These are phyloP conservation scores for Komagataella ulmi DNA, from an alignment of 805 yeast species.

Conservation along the genomic window DNA sequence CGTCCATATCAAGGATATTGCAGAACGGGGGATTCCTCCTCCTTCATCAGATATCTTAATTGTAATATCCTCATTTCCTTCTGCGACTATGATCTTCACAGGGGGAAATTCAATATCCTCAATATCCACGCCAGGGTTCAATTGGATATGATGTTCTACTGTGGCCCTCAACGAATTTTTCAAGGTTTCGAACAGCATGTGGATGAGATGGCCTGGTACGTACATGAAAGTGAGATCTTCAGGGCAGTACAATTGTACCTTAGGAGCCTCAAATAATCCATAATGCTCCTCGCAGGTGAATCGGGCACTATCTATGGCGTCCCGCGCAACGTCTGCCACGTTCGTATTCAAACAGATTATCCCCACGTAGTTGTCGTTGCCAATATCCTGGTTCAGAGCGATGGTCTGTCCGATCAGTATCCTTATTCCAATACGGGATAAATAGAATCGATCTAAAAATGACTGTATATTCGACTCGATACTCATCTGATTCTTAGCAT, in stretches of 20 bases:
- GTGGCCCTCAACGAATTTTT: slow-evolving; percentile 85
- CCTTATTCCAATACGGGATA: slow-evolving; percentile 84
- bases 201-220: slow-evolving; percentile 87
- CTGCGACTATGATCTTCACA: slow-evolving; percentile 74
- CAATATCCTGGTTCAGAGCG: slow-evolving; percentile 50
- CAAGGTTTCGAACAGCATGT: slow-evolving; percentile 80
- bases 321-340: slow-evolving; percentile 70
- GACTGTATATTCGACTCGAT: slow-evolving; percentile 67
- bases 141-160: slow-evolving; percentile 62
- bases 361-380: slow-evolving; percentile 61
- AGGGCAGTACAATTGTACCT: slow-evolving; percentile 66
- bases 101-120: slow-evolving; percentile 70
- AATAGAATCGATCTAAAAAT: slow-evolving; percentile 75
- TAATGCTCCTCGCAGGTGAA: slow-evolving; percentile 87
- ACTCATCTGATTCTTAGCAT: slow-evolving; percentile 25
- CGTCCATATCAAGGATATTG: slow-evolving; percentile 80
- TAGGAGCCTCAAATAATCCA: slow-evolving; percentile 77
- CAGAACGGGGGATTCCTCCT: slow-evolving; percentile 82
- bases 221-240: slow-evolving; percentile 74
- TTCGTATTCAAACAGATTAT: slow-evolving; percentile 79
- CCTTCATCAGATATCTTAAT: slow-evolving; percentile 88
- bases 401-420: slow-evolving; percentile 94
- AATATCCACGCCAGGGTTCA: slow-evolving; percentile 31
- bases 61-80: slow-evolving; percentile 84
- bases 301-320: slow-evolving; percentile 82